Evolutionary conservation across 208 protist species (phyloP).

Genomic region (Leishmania aethiopica): DNA sequence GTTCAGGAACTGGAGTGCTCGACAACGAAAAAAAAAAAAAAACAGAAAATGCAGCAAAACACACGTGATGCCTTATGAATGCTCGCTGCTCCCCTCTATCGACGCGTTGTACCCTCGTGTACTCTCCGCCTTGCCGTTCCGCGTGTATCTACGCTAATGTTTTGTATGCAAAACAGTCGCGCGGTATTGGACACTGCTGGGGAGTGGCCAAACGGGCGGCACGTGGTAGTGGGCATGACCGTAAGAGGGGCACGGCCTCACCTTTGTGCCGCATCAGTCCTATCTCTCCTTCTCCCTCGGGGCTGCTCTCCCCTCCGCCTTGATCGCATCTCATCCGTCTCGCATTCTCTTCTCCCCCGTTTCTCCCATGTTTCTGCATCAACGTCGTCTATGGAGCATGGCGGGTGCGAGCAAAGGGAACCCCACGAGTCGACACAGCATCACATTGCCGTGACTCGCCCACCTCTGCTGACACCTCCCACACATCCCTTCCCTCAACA

Average conservation of each 20-base stretch:
- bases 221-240: no score
- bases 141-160: not conserved
- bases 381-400: not conserved
- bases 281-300: not conserved
- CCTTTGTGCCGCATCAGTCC: not conserved
- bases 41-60: not conserved
- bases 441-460: not conserved
- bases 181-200: not conserved
- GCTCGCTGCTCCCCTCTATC: not conserved
- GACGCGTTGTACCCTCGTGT: not conserved
- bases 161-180: not conserved
- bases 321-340: no score
- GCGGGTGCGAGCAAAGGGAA: not conserved
- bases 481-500: no score
- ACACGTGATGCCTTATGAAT: no score
- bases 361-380: not conserved
- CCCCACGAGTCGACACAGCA: not conserved
- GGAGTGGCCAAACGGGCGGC: no score
- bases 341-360: not conserved
- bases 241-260: not conserved
- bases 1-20: not conserved
- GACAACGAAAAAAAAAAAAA: not conserved
- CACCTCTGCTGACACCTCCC: not conserved
- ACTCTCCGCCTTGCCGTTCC: not conserved
- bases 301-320: not conserved